Base-by-base conservation (phyloP, 2,329 filamentous ascomycete species). In the Colletotrichum musae region DNA sequence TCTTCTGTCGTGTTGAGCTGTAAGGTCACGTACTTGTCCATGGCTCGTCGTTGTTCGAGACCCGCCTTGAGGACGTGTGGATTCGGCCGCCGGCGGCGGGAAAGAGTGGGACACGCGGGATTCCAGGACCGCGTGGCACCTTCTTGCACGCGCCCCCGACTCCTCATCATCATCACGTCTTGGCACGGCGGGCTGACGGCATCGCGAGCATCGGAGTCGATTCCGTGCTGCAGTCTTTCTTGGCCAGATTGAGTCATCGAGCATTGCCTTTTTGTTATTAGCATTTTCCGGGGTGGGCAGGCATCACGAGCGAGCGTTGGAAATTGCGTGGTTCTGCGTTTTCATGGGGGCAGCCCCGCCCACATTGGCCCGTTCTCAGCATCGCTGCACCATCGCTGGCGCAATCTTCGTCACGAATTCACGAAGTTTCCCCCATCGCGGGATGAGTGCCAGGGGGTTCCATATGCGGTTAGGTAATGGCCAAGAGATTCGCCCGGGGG, bases 401-500 rank as follows among this genome's bases (percentile, higher is more conserved):
- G 53, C 39, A 53, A 58, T 43, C 47, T 58, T 54, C 16, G 53
- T 68, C 53, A 53, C 28, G 21, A 28, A 64, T 58, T 43, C 28
- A 32, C 16, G 51, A 32, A 43, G 12, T 15, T 62, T 48, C 32
- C 32, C n/a, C 58, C 45, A 24, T 50, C 51, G 21, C 13, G 24
- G 56, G 41, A 39, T 2, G 32, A 36, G 32, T 18, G 10, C 32
- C 36, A 18, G 21, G 13, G n/a, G 16, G 26, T 21, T 2, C n/a
- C 21, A 9, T 41, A 41, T 54, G 24, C 21, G 18, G 13, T 64
- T 68, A 64, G 65, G 65, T 68, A 58, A 64, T 64, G 5, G 36
- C 36, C 45, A 54, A 32, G 28, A 54, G 21, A 28, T 52, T 28
- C 24, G 15, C 48, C n/a, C 15, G 32, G 41, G 43, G 48, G 43